These are phyloP conservation scores for Euphorbia peplus DNA, from an alignment of 345 rosid species.

Conservation along the genomic window DNA sequence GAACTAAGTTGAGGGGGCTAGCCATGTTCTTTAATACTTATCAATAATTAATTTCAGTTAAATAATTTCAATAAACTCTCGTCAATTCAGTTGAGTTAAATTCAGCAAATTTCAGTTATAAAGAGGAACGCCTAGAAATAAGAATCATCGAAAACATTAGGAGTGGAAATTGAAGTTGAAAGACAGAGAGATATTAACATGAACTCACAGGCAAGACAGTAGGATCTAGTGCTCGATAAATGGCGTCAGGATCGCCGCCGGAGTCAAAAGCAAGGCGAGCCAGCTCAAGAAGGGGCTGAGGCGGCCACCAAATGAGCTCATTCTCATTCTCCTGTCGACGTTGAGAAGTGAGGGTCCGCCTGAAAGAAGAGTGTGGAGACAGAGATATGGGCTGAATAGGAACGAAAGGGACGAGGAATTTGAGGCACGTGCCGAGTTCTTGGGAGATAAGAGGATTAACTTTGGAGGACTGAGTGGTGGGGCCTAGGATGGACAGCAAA, in stretches of 20 bases:
- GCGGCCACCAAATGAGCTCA: conserved; percentile 88
- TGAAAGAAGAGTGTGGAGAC: conserved; percentile 2
- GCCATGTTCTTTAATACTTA: no score
- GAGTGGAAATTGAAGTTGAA: neutral
- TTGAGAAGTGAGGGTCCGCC: conserved; percentile 17
- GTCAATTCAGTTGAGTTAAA: no score
- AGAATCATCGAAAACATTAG: neutral
- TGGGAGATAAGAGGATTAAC: conserved; percentile 53
- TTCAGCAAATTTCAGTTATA: no score
- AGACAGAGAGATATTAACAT: neutral
- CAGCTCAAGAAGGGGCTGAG: conserved; percentile 69
- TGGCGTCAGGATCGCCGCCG: conserved; percentile 69
- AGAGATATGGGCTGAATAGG: conserved; percentile 14
- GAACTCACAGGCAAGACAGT: conserved; percentile 53
- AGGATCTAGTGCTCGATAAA: conserved; percentile 69
- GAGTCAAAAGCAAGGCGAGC: conserved; percentile 92
- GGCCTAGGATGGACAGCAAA: conserved; percentile 63
- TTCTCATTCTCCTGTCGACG: conserved; percentile 31
- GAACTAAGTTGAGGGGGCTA: no score
- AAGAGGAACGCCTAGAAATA: no score
- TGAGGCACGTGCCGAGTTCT: conserved; percentile 64
- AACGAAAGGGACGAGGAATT: conserved; percentile 66
- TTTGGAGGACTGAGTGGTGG: conserved; percentile 39
- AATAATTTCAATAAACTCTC: no score
- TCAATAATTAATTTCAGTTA: no score